phyloP scores from a whole-genome alignment of 495 filamentous ascomycete species.

The Bacidia rubella region DNA sequence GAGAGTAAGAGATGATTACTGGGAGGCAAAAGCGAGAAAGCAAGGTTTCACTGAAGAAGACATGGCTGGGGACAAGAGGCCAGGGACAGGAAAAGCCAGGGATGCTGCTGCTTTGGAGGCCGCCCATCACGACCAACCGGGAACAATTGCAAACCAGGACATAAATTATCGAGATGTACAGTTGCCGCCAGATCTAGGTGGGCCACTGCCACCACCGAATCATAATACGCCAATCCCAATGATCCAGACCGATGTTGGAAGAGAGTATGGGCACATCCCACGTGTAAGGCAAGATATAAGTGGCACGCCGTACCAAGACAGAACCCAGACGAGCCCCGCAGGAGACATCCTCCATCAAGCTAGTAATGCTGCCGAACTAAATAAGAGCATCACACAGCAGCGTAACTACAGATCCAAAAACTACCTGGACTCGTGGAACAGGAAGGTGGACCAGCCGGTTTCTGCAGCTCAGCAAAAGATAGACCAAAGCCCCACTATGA shows the following conservation, averaged over 20 bases:
- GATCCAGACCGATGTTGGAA: conserved; percentile 57
- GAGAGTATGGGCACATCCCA: conserved; percentile 72
- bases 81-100: conserved; percentile 76
- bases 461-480: conserved; percentile 36
- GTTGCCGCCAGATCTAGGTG: conserved; percentile 55
- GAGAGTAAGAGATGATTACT: conserved; percentile 93
- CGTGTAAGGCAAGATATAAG: conserved; percentile 82
- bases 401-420: conserved; percentile 62
- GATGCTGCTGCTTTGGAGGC: conserved; percentile 57
- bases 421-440: conserved; percentile 61
- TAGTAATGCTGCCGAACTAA: conserved; percentile 77
- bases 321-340: conserved; percentile 62
- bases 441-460: conserved; percentile 56
- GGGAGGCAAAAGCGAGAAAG: conserved; percentile 92
- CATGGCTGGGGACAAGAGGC: conserved; percentile 88
- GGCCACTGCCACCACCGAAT: conserved; percentile 45
- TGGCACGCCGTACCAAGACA: conserved; percentile 79
- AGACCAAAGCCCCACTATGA: conserved; percentile 34
- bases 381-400: conserved; percentile 63
- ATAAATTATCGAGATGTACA: conserved; percentile 69
- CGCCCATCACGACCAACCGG: conserved; percentile 29
- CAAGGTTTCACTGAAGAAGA: conserved; percentile 98
- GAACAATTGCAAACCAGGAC: conserved; percentile 45
- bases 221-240: conserved; percentile 73
- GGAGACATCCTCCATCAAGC: conserved; percentile 82